Base-by-base conservation (phyloP, 345 rosid species). In the Passiflora organensis region DNA sequence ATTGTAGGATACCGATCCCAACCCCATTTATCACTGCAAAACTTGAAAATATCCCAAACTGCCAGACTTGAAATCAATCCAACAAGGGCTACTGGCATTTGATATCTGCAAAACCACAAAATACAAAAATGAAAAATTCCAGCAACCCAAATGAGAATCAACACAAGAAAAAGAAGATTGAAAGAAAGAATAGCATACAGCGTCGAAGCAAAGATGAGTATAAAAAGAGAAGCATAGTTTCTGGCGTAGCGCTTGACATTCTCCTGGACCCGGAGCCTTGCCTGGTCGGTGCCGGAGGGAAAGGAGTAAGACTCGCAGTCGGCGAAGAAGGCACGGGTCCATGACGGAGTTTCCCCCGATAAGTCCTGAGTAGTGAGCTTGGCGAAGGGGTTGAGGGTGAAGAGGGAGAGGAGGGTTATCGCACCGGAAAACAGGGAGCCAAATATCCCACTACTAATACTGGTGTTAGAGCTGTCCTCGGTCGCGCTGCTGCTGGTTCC, bases 181-280 rank as follows among this genome's bases (percentile, higher is more conserved):
- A 11, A 6, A 43, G 43, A 21, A 45, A 20, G 4, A 34, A 45
- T 56, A 17, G 19, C 82, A 32, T 79, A 93, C 97, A 93, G 56
- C 52, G 99, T 57, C 51, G 97, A 93, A 54, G 94, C 91, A 42
- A 86, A 85, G 86, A 80, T 84, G 76, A 86, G 76, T 52, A 86
- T 73, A 63, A 84, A 83, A 24, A 89, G 80, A 19, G 80, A 77
- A 1, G 95, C 91, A 54, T 91, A 81, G 60, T 86, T 93, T 65
- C 84, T 78, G 1, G 95, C 86, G 72, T 84, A 93, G 28, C 99
- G 89, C 73, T 83, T 89, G 51, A 89, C 76, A 49, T 93, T 93
- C 87, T 93, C 97, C 23, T 84, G 89, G 36, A 82, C 86, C 71
- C 99, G 73, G 76, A 82, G 81, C 48, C 77, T 71, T 21, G 82